A percentile compares a stretch with the other conserved stretches of the same genome.
phyloP scores from a whole-genome alignment of 371 early-diverging fungal genomes.

The Apophysomyces elegans region DNA sequence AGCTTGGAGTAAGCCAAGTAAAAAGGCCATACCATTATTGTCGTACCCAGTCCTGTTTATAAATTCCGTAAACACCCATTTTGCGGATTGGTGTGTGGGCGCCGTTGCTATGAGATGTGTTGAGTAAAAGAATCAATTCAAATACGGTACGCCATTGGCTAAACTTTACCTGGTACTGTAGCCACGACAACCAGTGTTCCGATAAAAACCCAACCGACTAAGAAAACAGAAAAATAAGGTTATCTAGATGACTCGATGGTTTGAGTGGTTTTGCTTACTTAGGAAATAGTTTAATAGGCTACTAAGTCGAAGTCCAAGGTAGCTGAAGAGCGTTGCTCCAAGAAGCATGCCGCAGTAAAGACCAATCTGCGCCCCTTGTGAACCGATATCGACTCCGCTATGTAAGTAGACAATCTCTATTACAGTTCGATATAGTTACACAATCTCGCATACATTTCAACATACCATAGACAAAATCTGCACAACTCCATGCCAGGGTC shows the following conservation, averaged over 20 bases:
- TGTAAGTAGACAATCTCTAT: constrained; percentile 25
- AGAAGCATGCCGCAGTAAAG: constrained; percentile 31
- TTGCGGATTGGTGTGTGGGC: constrained; percentile 31
- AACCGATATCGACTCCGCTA: constrained; percentile 20
- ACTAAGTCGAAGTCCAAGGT: constrained; percentile 37
- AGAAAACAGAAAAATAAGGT: not conserved
- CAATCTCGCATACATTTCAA: not conserved
- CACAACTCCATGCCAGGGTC: constrained; percentile 37
- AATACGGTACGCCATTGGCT: not conserved
- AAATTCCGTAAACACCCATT: constrained; percentile 49
- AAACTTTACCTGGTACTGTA: constrained; percentile 27
- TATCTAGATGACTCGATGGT: not conserved
- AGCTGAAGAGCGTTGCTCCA: constrained; percentile 23
- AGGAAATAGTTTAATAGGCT: constrained; percentile 34
- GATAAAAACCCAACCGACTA: constrained; percentile 38
- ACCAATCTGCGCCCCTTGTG: constrained; percentile 41
- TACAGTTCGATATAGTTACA: not conserved
- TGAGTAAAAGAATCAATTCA: constrained; percentile 1
- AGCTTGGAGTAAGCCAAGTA: constrained; percentile 46
- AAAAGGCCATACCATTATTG: constrained; percentile 36
- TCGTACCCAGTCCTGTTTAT: constrained; percentile 40
- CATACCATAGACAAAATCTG: constrained; percentile 34
- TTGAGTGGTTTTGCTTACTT: constrained; percentile 14
- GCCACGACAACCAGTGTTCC: constrained; percentile 42
- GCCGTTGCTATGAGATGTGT: constrained; percentile 32